These are phyloP conservation scores for Schwanniomyces occidentalis DNA, from an alignment of 805 yeast genomes.

Conservation along the genomic window DNA sequence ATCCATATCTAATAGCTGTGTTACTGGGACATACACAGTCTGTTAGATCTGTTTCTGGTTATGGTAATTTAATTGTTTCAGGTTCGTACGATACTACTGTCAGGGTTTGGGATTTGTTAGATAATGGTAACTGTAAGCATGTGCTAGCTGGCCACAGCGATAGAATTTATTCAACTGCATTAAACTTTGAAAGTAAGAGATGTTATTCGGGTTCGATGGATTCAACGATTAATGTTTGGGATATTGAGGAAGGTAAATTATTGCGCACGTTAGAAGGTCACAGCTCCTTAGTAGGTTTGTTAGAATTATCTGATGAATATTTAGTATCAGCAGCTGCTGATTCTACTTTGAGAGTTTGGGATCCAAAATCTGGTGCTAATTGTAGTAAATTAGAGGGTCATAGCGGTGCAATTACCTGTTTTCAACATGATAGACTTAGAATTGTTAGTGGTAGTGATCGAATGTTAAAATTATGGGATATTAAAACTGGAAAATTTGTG, in stretches of 20 bases:
- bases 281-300: conserved; percentile 82
- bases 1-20: conserved; percentile 68
- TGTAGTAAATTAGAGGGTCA: conserved; percentile 76
- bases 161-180: conserved; percentile 83
- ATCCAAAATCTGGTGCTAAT: conserved; percentile 72
- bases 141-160: conserved; percentile 83
- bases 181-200: conserved; percentile 71
- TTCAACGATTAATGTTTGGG: conserved; percentile 87
- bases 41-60: conserved; percentile 85
- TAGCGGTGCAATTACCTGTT: conserved; percentile 86
- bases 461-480: conserved; percentile 85
- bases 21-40: conserved; percentile 50
- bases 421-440: conserved; percentile 81
- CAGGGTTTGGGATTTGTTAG: conserved; percentile 83
- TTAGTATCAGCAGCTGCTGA: conserved; percentile 97
- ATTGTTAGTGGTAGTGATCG: conserved; percentile 88
- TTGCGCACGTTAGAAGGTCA: conserved; percentile 80
- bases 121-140: conserved; percentile 69
- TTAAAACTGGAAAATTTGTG: conserved; percentile 72
- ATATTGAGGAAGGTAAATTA: conserved; percentile 70
- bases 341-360: conserved; percentile 89
- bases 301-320: conserved; percentile 72
- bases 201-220: conserved; percentile 94
- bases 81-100: conserved; percentile 91
- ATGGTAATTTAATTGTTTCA: conserved; percentile 78